Percentiles rank a stretch among this genome's conserved stretches.
phyloP scores from a whole-genome alignment of 192 early-diverging fungal species.

The Linnemannia hyalina region DNA sequence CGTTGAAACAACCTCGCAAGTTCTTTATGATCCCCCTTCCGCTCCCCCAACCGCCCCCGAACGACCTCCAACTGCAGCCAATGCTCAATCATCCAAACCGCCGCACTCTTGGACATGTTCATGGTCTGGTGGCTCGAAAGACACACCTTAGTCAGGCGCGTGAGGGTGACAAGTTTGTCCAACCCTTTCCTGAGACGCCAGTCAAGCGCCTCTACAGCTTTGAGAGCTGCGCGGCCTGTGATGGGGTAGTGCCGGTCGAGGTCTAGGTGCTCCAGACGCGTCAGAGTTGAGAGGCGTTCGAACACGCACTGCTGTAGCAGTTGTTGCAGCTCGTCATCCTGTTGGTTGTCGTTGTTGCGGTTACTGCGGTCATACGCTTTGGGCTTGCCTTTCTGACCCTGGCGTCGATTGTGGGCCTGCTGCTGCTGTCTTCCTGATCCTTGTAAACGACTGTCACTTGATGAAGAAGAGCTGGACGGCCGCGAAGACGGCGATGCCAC shows the following conservation, averaged over 20 bases:
- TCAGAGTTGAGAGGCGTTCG: conserved; percentile 2
- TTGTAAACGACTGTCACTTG: background rate
- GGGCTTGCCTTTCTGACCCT: background rate
- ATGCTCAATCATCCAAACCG: conserved; percentile 8
- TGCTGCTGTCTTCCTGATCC: background rate
- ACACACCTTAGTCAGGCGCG: background rate
- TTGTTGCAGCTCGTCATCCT: background rate
- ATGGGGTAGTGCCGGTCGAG: background rate
- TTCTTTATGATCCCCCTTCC: conserved; percentile 4
- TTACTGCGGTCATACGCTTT: background rate
- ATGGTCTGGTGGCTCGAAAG: background rate
- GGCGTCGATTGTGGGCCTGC: background rate
- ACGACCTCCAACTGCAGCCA: conserved; percentile 1
- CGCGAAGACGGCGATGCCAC: background rate
- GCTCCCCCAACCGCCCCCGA: background rate
- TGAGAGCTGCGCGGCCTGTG: background rate
- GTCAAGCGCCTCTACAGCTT: background rate
- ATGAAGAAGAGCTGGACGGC: background rate
- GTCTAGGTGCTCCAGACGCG: background rate
- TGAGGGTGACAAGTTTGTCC: background rate
- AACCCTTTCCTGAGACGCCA: conserved; percentile 9
- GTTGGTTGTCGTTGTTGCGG: background rate
- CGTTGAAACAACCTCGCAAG: background rate
- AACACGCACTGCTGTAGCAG: background rate
- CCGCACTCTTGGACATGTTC: conserved; percentile 21